Evolutionary conservation across 495 filamentous ascomycete genomes (phyloP), one percentile per base, ranked within the genome.

Genomic region (Xylaria castorea): DNA sequence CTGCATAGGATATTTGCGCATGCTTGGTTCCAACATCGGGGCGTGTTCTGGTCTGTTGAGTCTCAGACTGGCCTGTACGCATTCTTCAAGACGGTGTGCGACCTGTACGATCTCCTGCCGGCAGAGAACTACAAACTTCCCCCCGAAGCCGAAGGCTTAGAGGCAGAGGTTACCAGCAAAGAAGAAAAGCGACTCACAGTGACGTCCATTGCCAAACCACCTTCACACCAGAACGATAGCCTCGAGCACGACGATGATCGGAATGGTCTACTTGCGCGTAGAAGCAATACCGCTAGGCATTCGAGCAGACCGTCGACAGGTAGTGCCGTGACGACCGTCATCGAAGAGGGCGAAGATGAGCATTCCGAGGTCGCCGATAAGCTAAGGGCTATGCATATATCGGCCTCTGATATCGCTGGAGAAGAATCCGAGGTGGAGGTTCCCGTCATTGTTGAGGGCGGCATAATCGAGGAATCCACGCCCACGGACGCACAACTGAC

Each of bases 1-100:
- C 87, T 98, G 64, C 97, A 99, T 80, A 89, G 96, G 60, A 98
- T 99, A 79, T 98, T 98, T 78, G 97, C 96, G 64, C 96, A 99
- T 77, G 96, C 96, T 14, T 99, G 96, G 96, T 99, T 97, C 80
- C 94, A 97, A 80, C 96, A 99, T 78, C 89, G 94, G 25, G 90
- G 90, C 63, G 91, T 97, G n/a, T 99, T 98, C 78, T 98, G 95
- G 94, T 90, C 92, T 50, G 92, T 98, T n/a, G 97, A 99, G 80
- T 87, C 87, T 16, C 88, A 92, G 78, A 92, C 92, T 60, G 96
- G 96, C 12, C 81, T 99, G 2, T 99, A 98, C 79, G 87, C 96
- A 50, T 92, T 99, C 72, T 98, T 98, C 86, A 98, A 98, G 86
- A 97, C 92, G 0, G 95, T 98, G 40, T 97, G 94, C 76, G 96